Evolutionary conservation across 768 basidiomycete species (phyloP), one percentile per base, ranked within the genome.

Genomic region (Trametes elegans): DNA sequence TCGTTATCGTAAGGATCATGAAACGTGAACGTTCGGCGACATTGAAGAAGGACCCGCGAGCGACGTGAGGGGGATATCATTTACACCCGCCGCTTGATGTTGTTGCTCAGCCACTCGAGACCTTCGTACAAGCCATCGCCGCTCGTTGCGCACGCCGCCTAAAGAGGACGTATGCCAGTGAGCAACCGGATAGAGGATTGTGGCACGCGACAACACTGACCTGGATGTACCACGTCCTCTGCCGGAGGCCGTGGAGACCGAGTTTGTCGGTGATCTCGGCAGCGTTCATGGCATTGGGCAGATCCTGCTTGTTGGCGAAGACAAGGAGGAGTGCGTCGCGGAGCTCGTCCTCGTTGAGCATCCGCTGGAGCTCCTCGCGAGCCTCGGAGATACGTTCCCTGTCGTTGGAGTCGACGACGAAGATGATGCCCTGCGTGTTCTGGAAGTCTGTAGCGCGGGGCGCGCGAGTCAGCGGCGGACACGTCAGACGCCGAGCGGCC

Each of bases 271-370:
- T 98, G 68, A 99, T 97, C 75, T 99, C 97, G 61, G 95, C 90
- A 36, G 96, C 96, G 70, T 94, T 96, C 95, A 98, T 98, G 62
- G 96, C 97, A 71, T 99, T 98, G 62, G 97, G 97, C 69, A 99
- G 77, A 85, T 99, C 97, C 77, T 99, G 97, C 79, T 99, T 99
- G 86, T 99, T 99, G 73, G 97, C 96, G 67, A 98, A 98, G 68
- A 99, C 97, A 62, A 99, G 85, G 64, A 99, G 88, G 66, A 98
- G 89, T 48, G 96, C 96, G 73, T 98, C 94, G 61, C 95, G 92
- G 64, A 99, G 89, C 76, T 99, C 97, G 70, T 98, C 97, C 74
- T 99, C 97, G 74, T 97, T 98, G 73, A 99, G 75, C 97, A 99
- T 99, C 68, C 97, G 88, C 73, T 98, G 97, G 51, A 99, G 85